phyloP scores from a whole-genome alignment of 129 eudicot genomes.

The Centella asiatica region DNA sequence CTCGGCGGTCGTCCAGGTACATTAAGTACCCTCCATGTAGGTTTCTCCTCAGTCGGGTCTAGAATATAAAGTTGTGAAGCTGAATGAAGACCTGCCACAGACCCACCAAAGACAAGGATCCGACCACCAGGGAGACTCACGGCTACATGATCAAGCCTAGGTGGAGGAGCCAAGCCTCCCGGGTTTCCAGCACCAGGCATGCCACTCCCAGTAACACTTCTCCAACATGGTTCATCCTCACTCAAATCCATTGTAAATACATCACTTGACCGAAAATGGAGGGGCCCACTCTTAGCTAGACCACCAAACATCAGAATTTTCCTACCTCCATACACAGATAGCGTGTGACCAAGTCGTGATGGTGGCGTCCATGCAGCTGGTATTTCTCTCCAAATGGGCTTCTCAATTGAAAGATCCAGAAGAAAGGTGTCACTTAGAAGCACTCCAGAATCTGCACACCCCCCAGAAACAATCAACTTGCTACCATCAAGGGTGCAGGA shows the following conservation, averaged over 20 bases:
- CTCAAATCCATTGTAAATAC: slow-evolving; percentile 71
- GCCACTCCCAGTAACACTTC: slow-evolving; percentile 70
- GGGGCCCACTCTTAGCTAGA: slow-evolving; percentile 90
- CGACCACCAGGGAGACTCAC: slow-evolving; percentile 88
- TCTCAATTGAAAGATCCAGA: slow-evolving; percentile 80
- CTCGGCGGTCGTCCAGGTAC: slow-evolving; percentile 70
- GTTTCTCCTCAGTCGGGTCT: slow-evolving; percentile 80
- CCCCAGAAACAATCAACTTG: slow-evolving; percentile 84
- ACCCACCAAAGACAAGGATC: slow-evolving; percentile 82
- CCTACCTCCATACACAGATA: slow-evolving; percentile 89
- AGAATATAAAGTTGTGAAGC: slow-evolving; percentile 79
- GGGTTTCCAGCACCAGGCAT: slow-evolving; percentile 88
- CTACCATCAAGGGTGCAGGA: slow-evolving; percentile 96
- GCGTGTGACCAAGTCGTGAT: slow-evolving; percentile 83
- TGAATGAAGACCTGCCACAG: slow-evolving; percentile 87
- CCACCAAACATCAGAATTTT: slow-evolving; percentile 96
- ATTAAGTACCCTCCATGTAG: slow-evolving; percentile 65
- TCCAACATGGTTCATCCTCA: slow-evolving; percentile 70
- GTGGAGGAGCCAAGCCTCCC: slow-evolving; percentile 84
- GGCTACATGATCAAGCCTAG: slow-evolving; percentile 78
- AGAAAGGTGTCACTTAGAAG: slow-evolving; percentile 83
- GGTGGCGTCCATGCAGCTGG: slow-evolving; percentile 94
- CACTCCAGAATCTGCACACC: slow-evolving; percentile 96
- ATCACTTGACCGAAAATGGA: slow-evolving; percentile 62
- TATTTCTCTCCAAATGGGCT: slow-evolving; percentile 89